Evolutionary conservation across 257 asterid species (phyloP), one percentile per base, ranked within the genome.

Genomic region (Asclepias syriaca): DNA sequence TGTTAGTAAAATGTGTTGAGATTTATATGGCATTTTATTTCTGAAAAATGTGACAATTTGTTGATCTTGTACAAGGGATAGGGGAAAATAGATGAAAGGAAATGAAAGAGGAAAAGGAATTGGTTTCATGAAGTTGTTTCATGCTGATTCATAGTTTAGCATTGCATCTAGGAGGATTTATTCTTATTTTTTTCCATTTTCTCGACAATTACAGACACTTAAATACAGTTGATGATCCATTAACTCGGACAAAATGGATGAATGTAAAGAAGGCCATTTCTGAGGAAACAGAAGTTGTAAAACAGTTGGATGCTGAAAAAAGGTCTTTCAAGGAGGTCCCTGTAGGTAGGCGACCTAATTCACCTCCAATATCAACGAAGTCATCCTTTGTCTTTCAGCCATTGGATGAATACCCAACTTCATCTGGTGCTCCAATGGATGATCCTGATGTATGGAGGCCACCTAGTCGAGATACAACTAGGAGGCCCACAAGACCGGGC

Each of bases 361-460:
- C 99, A 67, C 99, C 99, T 60, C 99, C 98, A 14, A 95, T 95
- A 79, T 86, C 95, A 0, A 82, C 96, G 57, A 95, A 87, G 73
- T 90, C 98, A 6, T 86, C 96, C 64, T 92, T 88, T 74, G 95
- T 91, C 54, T 94, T 91, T 80, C 97, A 91, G 75, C 96, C 99
- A 13, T 77, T 86, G 85, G 99, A 94, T 80, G 99, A 94, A 67
- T 94, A 91, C 70, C 97, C 99, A 11, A 80, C 98, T 46, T 88
- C 98, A 10, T 87, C 98, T 8, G 88, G 90, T 77, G 90, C 81
- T 58, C 68, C 95, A n/a, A 81, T 94, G 96, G 99, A 95, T 50
- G 99, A 95, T 79, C 98, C 98, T 59, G 99, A 95, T 83, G 97
- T 95, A 77, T 95, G 99, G 99, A 85, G 97, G 80, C 99, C 99